Conservation (phyloP, 225 moss, liverwort and hornwort genomes). For the Physcomitrellopsis africana region DNA sequence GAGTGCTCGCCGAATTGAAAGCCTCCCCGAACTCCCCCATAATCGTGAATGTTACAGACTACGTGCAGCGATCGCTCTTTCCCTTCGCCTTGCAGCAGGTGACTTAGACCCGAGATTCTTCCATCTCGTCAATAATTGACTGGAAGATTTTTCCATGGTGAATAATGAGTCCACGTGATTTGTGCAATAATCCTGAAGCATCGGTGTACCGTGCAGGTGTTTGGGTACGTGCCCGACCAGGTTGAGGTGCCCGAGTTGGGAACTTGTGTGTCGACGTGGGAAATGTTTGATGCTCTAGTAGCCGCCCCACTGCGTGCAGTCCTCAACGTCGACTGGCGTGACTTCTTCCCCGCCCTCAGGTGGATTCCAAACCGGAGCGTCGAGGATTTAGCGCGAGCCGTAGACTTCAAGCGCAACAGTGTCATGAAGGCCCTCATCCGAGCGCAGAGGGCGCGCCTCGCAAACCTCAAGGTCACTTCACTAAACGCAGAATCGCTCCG, state of each 20-base stretch:
- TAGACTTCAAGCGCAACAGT: conserved; percentile 47
- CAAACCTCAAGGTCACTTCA: conserved; percentile 39
- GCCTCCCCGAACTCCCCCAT: conserved; percentile 36
- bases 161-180: background rate
- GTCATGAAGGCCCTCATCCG: conserved; percentile 68
- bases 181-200: background rate
- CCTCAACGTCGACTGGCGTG: conserved; percentile 75
- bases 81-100: conserved; percentile 68
- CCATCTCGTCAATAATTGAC: background rate
- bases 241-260: conserved; percentile 53
- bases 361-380: conserved; percentile 71
- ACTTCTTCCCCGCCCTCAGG: conserved; percentile 65
- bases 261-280: conserved; percentile 45
- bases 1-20: conserved; percentile 38
- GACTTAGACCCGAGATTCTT: background rate
- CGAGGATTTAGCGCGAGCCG: conserved; percentile 34
- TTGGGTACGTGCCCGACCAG: conserved; percentile 56
- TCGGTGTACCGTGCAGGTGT: conserved; percentile 31
- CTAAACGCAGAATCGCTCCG: background rate
- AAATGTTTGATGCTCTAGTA: conserved; percentile 63
- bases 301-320: conserved; percentile 60
- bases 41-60: conserved; percentile 53
- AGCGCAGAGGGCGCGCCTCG: conserved; percentile 55
- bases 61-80: conserved; percentile 52
- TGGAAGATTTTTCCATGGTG: background rate